Evolutionary conservation across 2,329 filamentous ascomycete genomes (phyloP).

Genomic region (Stemphylium beticola): DNA sequence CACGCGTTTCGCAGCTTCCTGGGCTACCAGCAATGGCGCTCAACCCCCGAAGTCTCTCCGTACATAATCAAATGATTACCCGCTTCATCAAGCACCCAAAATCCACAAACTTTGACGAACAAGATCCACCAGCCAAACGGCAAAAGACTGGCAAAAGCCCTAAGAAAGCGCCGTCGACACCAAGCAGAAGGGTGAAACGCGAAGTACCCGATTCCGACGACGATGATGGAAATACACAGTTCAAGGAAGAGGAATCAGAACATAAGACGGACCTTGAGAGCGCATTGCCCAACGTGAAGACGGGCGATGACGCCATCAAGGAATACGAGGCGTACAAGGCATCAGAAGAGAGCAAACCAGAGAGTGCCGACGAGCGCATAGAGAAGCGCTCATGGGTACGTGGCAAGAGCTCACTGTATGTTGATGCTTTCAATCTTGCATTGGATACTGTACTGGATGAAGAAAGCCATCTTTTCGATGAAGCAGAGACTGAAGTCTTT

Average conservation of each 20-base stretch:
- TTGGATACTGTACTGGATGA: constrained; percentile 88
- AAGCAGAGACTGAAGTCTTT: constrained; percentile 79
- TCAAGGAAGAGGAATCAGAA: constrained; percentile 26
- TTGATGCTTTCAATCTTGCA: constrained; percentile 95
- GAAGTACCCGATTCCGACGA: constrained; percentile 51
- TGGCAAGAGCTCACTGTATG: constrained; percentile 89
- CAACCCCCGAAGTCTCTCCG: constrained; percentile 50
- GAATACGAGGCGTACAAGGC: constrained; percentile 76
- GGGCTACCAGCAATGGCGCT: constrained; percentile 40
- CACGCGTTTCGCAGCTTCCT: constrained; percentile 3
- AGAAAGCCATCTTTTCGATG: constrained; percentile 85
- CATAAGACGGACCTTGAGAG: constrained; percentile 72
- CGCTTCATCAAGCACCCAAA: constrained; percentile 52
- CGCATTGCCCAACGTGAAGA: constrained; percentile 69
- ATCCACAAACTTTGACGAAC: constrained; percentile 52
- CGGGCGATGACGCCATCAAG: constrained; percentile 74
- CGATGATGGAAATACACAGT: constrained; percentile 46
- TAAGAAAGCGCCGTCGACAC: constrained; percentile 27
- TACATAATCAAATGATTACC: constrained; percentile 58
- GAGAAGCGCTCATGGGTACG: constrained; percentile 70
- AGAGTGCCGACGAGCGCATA: constrained; percentile 56
- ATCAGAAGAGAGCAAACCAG: constrained; percentile 55
- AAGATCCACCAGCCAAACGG: constrained; percentile 52
- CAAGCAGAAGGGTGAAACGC: constrained; percentile 29
- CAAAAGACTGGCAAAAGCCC: constrained; percentile 40